Base-by-base conservation (phyloP, 331 rosid genomes). In the Pyracantha coccinea region DNA sequence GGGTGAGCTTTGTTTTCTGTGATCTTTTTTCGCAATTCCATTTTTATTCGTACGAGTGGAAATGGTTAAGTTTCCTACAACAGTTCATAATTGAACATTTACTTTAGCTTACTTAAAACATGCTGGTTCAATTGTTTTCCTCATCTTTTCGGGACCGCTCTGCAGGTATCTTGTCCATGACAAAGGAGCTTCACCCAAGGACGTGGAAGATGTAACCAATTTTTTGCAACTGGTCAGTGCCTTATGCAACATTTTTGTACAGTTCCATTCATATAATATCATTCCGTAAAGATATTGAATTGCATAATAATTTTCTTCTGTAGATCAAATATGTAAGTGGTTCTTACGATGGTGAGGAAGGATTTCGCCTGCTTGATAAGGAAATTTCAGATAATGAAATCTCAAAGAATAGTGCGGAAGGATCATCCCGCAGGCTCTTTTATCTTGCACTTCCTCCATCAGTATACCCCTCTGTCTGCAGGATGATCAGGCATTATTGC, bases 391-490 rank as follows among this genome's bases (percentile, higher is more conserved):
- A 75, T 79, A 91, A 88, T 17, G 99, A 94, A 80, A 52, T 61
- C 69, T 31, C 53, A 28, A 90, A 75, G 80, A 74, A 74, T 8
- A 79, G 88, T 53, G 76, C 64, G 16, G 86, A 79, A 38, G 96
- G 90, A 72, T 82, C 82, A 35, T 85, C 90, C 47, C 85, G 90
- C 69, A 85, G 97, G 82, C 96, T 92, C 61, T 92, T 90, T 85
- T 92, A 92, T 85, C 86, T 92, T 76, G 97, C 97, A 29, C 97
- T 92, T 76, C 97, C 97, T 79, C 99, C 99, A 70, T 90, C 96
- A 6, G 96, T 94, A 20, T 94, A 94, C 84, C 99, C 97, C 68
- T 85, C 99, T 25, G 99, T 94, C 77, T 84, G 92, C 89, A 87
- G 81, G 88, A 94, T 94, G 99, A 89, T 94, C 79, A 90, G 79